Evolutionary conservation across 371 early-diverging fungal species (phyloP), one percentile per base, ranked within the genome.

Genomic region (Lichtheimia ornata): DNA sequence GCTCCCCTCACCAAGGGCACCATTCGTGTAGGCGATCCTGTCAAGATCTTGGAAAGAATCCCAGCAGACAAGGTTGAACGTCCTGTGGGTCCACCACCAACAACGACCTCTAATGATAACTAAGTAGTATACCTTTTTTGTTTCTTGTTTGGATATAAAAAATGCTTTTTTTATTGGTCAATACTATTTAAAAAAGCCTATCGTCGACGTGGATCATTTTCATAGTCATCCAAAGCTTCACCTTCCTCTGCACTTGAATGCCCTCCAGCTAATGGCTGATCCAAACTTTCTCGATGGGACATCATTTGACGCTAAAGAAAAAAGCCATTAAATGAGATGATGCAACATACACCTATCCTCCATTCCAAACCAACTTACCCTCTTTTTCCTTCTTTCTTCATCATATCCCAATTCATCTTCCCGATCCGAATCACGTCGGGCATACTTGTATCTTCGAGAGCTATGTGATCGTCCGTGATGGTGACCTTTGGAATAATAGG

Each of bases 1-100:
- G 61, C 72, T 14, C 82, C 82, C 14, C 56, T 81, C 17, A 78
- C 72, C 1, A 54, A 62, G 14, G 82, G 82, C 20, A 81, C 68
- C 13, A 70, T 81, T 47, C 64, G 63, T 20, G 63, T 81, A 2
- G 82, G 79, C 9, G 79, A 81, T 55, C 54, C 56, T 9, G 66
- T 81, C 12, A 50, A 76, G 52, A 64, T 81, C 0, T 56, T 81
- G 30, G 82, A 81, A 53, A 63, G 75, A 17, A 72, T 81, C 43
- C 82, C 82, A 24, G 57, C 57, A 2, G 20, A 56, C 15, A 15
- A 45, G 18, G 57, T 56, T 12, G 44, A 56, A n/a, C 57, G 28
- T 17, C 45, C 45, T 22, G 45, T 56, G 2, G 42, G 42, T 12
- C 54, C 54, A 28, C 25, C 25, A 25, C 9, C 51, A 51, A 0